Conservation (phyloP, 2,329 filamentous ascomycete species). For the Metarhizium guizhouense region DNA sequence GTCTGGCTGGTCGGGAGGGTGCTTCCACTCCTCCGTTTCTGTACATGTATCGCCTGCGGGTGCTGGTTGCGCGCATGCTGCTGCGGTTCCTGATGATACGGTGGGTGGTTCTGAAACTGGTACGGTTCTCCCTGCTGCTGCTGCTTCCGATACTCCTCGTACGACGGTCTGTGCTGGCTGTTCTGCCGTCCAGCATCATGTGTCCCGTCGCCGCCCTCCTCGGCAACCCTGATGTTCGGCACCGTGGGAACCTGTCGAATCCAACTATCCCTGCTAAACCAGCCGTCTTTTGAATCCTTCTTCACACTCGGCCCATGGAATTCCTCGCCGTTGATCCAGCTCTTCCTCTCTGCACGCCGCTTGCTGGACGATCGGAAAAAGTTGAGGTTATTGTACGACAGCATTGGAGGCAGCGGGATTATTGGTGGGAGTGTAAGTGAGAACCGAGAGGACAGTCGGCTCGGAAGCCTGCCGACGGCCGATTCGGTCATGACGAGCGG, state of each 20-base stretch:
- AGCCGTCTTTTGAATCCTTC: slow-evolving; percentile 13
- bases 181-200: neutral
- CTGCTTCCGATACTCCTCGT: slow-evolving; percentile 7
- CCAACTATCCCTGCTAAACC: slow-evolving; percentile 25
- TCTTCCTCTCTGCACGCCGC: neutral
- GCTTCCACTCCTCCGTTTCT: slow-evolving; percentile 8
- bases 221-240: slow-evolving; percentile 21
- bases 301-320: slow-evolving; percentile 37
- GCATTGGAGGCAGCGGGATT: slow-evolving; percentile 20
- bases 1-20: slow-evolving; percentile 10
- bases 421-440: slow-evolving; percentile 20
- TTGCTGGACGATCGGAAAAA: slow-evolving; percentile 15
- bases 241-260: slow-evolving; percentile 26
- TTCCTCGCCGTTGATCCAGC: slow-evolving; percentile 33
- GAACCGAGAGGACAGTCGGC: slow-evolving; percentile 19
- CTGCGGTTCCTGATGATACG: neutral
- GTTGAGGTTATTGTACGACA: slow-evolving; percentile 21
- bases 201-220: slow-evolving; percentile 11
- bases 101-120: neutral
- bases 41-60: slow-evolving; percentile 9
- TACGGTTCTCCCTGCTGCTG: neutral
- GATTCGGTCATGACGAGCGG: slow-evolving; percentile 13
- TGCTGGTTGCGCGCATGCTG: slow-evolving; percentile 3
- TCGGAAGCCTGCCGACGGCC: slow-evolving; percentile 9
- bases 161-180: slow-evolving; percentile 1